Percentiles rank a stretch among this genome's conserved stretches.
Conservation (phyloP, 2,329 filamentous ascomycete species). For the Macrophomina pseudophaseolina region DNA sequence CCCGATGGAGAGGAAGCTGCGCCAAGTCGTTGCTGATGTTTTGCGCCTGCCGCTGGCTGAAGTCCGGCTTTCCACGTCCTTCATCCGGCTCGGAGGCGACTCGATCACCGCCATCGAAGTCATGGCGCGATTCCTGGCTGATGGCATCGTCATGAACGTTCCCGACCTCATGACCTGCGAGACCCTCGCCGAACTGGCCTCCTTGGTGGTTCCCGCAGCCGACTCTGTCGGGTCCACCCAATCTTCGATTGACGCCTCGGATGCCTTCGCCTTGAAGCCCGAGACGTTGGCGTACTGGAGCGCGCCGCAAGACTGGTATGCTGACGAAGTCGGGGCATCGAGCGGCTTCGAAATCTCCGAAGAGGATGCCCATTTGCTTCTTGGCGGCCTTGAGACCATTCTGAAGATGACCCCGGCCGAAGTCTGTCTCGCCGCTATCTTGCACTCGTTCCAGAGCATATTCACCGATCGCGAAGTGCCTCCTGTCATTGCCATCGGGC, state of each 20-base stretch:
- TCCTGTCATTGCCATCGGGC: conserved; percentile 1
- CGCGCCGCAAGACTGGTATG: not conserved
- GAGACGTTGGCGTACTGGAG: conserved; percentile 1
- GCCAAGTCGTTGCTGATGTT: not conserved
- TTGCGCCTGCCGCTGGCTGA: conserved; percentile 4
- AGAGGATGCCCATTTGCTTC: not conserved
- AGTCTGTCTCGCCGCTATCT: not conserved
- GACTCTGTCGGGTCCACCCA: conserved; percentile 3
- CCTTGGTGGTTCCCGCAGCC: not conserved
- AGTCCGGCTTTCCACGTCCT: not conserved
- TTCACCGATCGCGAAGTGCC: conserved; percentile 4
- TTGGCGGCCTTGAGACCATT: not conserved
- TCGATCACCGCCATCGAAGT: not conserved
- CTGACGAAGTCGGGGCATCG: not conserved
- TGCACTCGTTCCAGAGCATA: not conserved
- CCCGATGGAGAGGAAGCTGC: not conserved
- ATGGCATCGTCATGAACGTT: not conserved
- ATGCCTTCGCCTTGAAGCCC: not conserved
- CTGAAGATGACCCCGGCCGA: conserved; percentile 1
- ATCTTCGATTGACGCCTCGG: not conserved
- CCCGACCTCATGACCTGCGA: not conserved
- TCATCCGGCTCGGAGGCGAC: conserved; percentile 2
- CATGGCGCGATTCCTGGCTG: conserved; percentile 1
- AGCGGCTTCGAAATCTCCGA: not conserved
- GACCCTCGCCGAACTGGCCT: not conserved